phyloP scores from a whole-genome alignment of 352 stramenopile genomes.

The Phytopythium oedochilum region DNA sequence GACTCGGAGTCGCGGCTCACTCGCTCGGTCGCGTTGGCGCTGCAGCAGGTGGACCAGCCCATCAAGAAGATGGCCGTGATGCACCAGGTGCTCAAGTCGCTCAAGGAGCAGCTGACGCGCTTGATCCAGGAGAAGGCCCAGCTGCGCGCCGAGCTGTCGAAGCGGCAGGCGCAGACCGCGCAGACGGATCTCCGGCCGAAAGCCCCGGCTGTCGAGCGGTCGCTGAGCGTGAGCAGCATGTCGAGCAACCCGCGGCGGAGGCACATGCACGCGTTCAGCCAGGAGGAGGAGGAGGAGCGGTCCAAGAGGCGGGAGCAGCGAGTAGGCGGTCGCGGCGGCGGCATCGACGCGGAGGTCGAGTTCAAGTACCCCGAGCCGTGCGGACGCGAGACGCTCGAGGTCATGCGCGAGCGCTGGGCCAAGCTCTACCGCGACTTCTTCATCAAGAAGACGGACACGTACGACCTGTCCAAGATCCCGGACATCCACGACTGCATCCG shows the following conservation, averaged over 20 bases:
- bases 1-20: constrained; percentile 76
- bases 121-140: constrained; percentile 77
- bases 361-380: constrained; percentile 76
- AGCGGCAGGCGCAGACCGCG: constrained; percentile 42
- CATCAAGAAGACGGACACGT: constrained; percentile 88
- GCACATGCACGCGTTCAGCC: constrained; percentile 52
- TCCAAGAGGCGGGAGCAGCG: constrained; percentile 14
- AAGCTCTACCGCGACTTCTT: constrained; percentile 97
- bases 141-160: constrained; percentile 40
- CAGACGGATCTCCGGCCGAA: constrained; percentile 13
- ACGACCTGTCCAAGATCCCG: constrained; percentile 96
- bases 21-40: constrained; percentile 71
- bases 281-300: constrained; percentile 22
- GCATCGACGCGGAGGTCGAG: constrained; percentile 34
- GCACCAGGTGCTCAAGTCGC: constrained; percentile 90
- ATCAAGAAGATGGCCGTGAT: constrained; percentile 92
- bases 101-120: constrained; percentile 90
- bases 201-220: constrained; percentile 45
- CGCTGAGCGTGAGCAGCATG: constrained; percentile 62
- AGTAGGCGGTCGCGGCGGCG: constrained; percentile 24
- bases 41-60: constrained; percentile 87
- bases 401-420: constrained; percentile 89
- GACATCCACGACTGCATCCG: constrained; percentile 98
- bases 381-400: constrained; percentile 76
- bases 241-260: constrained; percentile 27